Percentiles rank a stretch among this genome's conserved stretches.
Conservation (phyloP, 345 rosid genomes). For the Microthlaspi erraticum region DNA sequence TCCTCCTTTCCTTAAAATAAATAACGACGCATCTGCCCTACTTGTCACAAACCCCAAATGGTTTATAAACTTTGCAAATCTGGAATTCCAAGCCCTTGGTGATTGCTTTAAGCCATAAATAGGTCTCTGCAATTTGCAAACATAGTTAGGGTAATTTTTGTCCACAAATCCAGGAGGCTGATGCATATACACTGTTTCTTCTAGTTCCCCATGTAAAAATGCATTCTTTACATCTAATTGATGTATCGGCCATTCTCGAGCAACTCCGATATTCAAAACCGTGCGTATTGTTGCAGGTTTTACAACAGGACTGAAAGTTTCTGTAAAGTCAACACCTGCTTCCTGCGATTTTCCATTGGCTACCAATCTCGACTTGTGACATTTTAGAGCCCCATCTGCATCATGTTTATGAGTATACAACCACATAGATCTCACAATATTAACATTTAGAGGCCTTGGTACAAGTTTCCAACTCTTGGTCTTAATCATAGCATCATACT, state of each 20-base stretch:
- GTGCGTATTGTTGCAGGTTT: not conserved
- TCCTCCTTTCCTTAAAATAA: not conserved
- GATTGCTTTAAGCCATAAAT: not conserved
- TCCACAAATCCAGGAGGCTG: not conserved
- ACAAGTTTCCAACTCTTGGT: not conserved
- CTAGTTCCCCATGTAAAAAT: too few species aligned
- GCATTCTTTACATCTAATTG: too few species aligned
- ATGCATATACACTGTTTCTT: too few species aligned
- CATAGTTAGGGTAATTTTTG: not conserved
- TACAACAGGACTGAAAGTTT: not conserved
- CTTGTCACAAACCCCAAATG: not conserved
- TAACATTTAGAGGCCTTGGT: not conserved
- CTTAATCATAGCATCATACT: not conserved
- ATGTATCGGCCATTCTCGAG: too few species aligned
- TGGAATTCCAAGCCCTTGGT: not conserved
- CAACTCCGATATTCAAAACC: not conserved
- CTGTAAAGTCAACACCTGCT: not conserved
- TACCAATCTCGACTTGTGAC: not conserved
- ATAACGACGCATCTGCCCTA: not conserved
- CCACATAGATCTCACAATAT: not conserved
- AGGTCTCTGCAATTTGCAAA: not conserved
- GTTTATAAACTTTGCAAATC: too few species aligned
- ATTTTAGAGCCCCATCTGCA: not conserved
- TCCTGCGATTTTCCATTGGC: not conserved
- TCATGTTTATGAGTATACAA: too few species aligned